A percentile compares a stretch with the other conserved stretches of the same genome.
These are phyloP conservation scores for Chlamydomonas eustigma DNA, from an alignment of 139 green algal species.

Conservation along the genomic window DNA sequence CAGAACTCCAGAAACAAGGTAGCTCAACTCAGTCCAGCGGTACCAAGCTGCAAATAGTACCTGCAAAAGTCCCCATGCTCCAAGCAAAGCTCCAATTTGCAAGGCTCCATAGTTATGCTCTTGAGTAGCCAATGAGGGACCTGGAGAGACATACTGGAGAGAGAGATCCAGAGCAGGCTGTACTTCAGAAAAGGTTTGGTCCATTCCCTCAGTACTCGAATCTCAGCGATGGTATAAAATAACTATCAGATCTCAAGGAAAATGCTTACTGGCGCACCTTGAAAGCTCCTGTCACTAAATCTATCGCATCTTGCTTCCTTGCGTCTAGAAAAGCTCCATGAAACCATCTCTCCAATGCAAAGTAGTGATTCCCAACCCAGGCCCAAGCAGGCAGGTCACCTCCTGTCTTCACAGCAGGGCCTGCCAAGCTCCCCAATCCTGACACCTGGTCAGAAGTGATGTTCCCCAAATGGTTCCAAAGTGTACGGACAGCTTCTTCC, in stretches of 20 bases:
- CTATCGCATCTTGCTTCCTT: slow-evolving; percentile 14
- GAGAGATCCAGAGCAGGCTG: background rate
- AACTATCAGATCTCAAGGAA: too few relatives aligned
- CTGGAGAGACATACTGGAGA: background rate
- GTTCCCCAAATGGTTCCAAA: slow-evolving; percentile 4
- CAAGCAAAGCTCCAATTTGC: background rate
- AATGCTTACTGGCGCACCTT: background rate
- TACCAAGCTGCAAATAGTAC: background rate
- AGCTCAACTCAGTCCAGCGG: background rate
- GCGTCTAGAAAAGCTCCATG: slow-evolving; percentile 2
- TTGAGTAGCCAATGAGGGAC: background rate
- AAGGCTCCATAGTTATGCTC: background rate
- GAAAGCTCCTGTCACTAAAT: slow-evolving; percentile 3
- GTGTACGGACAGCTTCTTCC: background rate
- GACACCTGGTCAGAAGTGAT: slow-evolving; percentile 3
- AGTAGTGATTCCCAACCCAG: background rate
- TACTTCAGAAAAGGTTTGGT: background rate
- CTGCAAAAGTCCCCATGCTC: background rate
- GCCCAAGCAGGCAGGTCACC: background rate
- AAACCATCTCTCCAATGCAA: background rate
- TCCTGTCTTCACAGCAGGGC: background rate
- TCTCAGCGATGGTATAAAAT: background rate
- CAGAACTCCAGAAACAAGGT: background rate
- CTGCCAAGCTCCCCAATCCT: background rate
- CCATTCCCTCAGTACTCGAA: background rate